Evolutionary conservation across 2,329 filamentous ascomycete genomes (phyloP).

Genomic region (Atkinsonella texensis): DNA sequence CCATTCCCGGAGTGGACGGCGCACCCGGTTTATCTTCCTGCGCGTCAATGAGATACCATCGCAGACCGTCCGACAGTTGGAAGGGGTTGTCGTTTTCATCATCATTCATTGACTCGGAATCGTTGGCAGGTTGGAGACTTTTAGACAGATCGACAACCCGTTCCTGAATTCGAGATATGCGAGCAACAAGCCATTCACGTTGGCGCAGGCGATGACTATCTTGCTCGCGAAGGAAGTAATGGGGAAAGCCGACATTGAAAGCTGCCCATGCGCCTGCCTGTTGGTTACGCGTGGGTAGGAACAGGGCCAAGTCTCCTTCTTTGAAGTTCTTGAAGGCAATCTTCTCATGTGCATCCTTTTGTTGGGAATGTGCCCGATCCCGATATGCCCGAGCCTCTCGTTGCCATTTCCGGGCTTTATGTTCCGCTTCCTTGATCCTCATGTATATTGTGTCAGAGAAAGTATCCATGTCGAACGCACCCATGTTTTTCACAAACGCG

Average conservation of each 20-base stretch:
- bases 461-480: constrained; percentile 69
- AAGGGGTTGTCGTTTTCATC: constrained; percentile 94
- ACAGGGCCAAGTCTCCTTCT: constrained; percentile 86
- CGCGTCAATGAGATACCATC: constrained; percentile 94
- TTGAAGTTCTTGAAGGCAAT: constrained; percentile 95
- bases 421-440: constrained; percentile 85
- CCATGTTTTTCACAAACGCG: constrained; percentile 60
- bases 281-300: constrained; percentile 89
- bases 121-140: constrained; percentile 44
- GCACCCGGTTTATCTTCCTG: constrained; percentile 85
- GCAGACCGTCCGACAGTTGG: constrained; percentile 83
- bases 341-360: constrained; percentile 85
- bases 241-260: constrained; percentile 94
- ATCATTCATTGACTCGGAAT: constrained; percentile 39
- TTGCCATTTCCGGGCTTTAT: constrained; percentile 85
- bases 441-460: constrained; percentile 81
- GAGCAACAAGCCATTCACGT: constrained; percentile 78
- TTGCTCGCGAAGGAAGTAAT: constrained; percentile 92
- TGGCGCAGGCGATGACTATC: constrained; percentile 74
- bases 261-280: constrained; percentile 93
- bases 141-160: constrained; percentile 86
- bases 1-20: constrained; percentile 82
- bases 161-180: constrained; percentile 84
- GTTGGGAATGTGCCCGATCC: constrained; percentile 69
- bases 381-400: constrained; percentile 78